Conservation (phyloP, 805 yeast species). For the Suhomyces sp. region DNA sequence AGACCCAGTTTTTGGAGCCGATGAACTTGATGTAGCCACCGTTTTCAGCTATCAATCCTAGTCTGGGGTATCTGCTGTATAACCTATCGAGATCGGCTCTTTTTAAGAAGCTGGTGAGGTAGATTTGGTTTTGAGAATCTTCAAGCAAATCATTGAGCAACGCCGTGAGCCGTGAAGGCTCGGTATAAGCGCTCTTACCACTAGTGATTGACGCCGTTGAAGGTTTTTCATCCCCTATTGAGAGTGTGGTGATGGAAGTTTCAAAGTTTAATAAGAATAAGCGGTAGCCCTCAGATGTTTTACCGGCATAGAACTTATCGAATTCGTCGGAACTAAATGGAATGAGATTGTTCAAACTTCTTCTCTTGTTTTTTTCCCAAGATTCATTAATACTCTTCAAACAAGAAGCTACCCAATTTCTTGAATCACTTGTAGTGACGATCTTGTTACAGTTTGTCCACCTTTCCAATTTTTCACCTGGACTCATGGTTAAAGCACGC, state of each 20-base stretch:
- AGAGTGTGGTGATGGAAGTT: constrained; percentile 30
- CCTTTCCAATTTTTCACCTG: constrained; percentile 52
- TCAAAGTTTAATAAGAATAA: constrained; percentile 54
- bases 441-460: constrained; percentile 63
- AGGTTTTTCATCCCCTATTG: constrained; percentile 1
- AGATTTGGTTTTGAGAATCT: constrained; percentile 64
- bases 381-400: constrained; percentile 48
- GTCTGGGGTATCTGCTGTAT: constrained; percentile 61
- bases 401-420: constrained; percentile 66
- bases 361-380: constrained; percentile 32
- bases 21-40: constrained; percentile 74
- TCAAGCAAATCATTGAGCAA: constrained; percentile 57
- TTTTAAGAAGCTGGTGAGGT: constrained; percentile 64
- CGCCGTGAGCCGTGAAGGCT: constrained; percentile 55
- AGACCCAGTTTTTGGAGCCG: constrained; percentile 54
- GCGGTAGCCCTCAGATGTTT: constrained; percentile 31
- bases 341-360: constrained; percentile 19
- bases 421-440: constrained; percentile 66
- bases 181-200: constrained; percentile 36
- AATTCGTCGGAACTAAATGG: constrained; percentile 36
- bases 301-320: constrained; percentile 25
- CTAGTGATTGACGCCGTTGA: constrained; percentile 23
- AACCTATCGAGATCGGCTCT: constrained; percentile 62
- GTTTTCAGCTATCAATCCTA: constrained; percentile 87
- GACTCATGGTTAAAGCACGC: constrained; percentile 61